phyloP scores from a whole-genome alignment of 2,329 filamentous ascomycete species.

The Zasmidium cellare region DNA sequence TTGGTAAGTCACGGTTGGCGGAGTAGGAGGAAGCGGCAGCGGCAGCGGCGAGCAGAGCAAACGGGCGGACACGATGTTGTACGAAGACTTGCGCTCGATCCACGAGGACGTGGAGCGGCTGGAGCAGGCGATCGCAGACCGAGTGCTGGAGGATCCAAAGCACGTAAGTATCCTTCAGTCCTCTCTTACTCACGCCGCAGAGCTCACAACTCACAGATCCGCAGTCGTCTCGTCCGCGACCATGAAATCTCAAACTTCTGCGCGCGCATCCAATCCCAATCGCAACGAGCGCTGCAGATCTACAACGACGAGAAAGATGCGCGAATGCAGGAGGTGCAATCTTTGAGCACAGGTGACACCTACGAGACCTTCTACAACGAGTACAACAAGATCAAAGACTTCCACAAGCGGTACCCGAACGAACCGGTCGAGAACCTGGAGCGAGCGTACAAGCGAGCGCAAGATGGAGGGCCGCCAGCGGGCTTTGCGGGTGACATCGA shows the following conservation, averaged over 20 bases:
- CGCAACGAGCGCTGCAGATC: constrained; percentile 73
- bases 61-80: constrained; percentile 58
- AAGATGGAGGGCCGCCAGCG: constrained; percentile 53
- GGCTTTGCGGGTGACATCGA: constrained; percentile 65
- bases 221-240: constrained; percentile 84
- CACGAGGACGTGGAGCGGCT: constrained; percentile 96
- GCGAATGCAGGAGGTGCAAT: constrained; percentile 76
- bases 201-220: constrained; percentile 59
- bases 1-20: neutral
- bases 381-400: constrained; percentile 75
- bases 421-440: constrained; percentile 95
- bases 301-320: constrained; percentile 77
- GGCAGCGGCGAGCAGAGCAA: neutral
- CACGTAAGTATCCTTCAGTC: constrained; percentile 60
- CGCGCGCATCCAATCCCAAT: constrained; percentile 83
- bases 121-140: constrained; percentile 89
- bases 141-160: constrained; percentile 82
- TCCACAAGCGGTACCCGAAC: constrained; percentile 88
- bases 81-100: constrained; percentile 91
- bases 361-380: constrained; percentile 92
- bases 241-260: constrained; percentile 89
- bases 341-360: constrained; percentile 79
- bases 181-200: constrained; percentile 10
- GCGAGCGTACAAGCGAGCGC: constrained; percentile 79
- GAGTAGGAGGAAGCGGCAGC: neutral